Evolutionary conservation across 139 green algal genomes (phyloP).

Genomic region (Edaphochlamys debaryana): DNA sequence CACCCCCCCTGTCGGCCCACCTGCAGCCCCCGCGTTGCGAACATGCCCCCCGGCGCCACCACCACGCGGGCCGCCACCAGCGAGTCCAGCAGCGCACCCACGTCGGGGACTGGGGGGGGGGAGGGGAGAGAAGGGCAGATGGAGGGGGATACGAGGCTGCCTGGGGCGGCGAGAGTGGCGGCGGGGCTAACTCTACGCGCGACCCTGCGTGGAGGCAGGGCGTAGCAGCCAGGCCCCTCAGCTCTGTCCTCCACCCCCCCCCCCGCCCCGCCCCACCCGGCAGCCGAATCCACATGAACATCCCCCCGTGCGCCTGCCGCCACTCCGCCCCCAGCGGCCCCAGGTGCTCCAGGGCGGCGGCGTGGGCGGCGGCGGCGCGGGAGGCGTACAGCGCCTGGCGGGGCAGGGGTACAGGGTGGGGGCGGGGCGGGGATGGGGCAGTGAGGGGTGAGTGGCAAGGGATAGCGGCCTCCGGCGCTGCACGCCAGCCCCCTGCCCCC

Average conservation of each 20-base stretch:
- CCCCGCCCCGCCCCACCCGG: not conserved
- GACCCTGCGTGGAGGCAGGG: too few relatives aligned
- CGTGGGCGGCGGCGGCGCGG: constrained; percentile 2
- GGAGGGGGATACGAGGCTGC: too few relatives aligned
- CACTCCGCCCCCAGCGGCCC: constrained; percentile 14
- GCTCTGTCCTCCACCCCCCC: not conserved
- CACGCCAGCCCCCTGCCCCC: too few relatives aligned
- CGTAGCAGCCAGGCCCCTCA: too few relatives aligned
- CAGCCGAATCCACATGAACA: constrained; percentile 49
- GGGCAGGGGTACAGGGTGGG: too few relatives aligned
- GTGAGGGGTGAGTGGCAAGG: too few relatives aligned
- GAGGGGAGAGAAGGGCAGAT: too few relatives aligned
- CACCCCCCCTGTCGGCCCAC: not conserved
- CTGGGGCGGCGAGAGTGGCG: too few relatives aligned
- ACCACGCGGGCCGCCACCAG: constrained; percentile 40
- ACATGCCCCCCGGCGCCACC: constrained; percentile 41
- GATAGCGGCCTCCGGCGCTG: too few relatives aligned
- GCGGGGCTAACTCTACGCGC: too few relatives aligned
- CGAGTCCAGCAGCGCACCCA: constrained; percentile 6
- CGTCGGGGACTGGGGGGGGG: constrained; percentile 28
- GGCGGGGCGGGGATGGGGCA: too few relatives aligned
- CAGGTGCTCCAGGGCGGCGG: constrained; percentile 33
- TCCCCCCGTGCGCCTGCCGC: not conserved
- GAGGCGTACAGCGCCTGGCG: constrained; percentile 39
- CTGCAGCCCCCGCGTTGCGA: constrained; percentile 11